Conservation (phyloP, 106 monocot genomes). For the Triglochin maritima region DNA sequence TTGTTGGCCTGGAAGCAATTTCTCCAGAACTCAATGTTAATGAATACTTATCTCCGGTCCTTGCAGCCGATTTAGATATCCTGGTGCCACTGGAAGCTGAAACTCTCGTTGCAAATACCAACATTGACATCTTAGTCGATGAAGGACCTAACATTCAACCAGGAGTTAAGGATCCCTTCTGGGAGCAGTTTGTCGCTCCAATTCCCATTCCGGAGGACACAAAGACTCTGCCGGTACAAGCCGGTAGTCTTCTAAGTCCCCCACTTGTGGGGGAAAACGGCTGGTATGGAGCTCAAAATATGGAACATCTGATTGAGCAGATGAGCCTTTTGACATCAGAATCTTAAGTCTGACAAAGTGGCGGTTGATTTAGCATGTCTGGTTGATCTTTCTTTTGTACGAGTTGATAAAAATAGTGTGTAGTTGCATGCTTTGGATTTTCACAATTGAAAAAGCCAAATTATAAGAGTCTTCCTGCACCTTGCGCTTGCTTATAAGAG, state of each 20-base stretch:
- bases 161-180: slow-evolving; percentile 45
- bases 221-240: slow-evolving; percentile 5
- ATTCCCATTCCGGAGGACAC: slow-evolving; percentile 28
- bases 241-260: slow-evolving; percentile 5
- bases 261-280: slow-evolving; percentile 9
- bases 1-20: neutral
- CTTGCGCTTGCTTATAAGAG: no score
- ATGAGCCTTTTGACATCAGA: slow-evolving; percentile 53
- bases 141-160: slow-evolving; percentile 21
- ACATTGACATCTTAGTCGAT: slow-evolving; percentile 11
- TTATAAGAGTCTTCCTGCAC: no score
- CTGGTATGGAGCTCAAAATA: slow-evolving; percentile 23
- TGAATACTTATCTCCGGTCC: slow-evolving; percentile 14
- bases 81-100: neutral
- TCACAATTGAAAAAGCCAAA: no score
- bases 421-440: no score
- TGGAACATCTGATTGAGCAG: slow-evolving; percentile 51
- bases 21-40: slow-evolving; percentile 15
- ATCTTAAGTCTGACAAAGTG: neutral
- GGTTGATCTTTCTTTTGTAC: no score
- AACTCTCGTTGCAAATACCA: slow-evolving; percentile 22
- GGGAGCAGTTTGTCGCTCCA: slow-evolving; percentile 53
- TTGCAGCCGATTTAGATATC: neutral
- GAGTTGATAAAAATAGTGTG: no score
- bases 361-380: no score